A percentile compares a stretch with the other conserved stretches of the same genome.
Evolutionary conservation across 1,284 basidiomycete species (phyloP).

Genomic region (Trichosporon sp.): DNA sequence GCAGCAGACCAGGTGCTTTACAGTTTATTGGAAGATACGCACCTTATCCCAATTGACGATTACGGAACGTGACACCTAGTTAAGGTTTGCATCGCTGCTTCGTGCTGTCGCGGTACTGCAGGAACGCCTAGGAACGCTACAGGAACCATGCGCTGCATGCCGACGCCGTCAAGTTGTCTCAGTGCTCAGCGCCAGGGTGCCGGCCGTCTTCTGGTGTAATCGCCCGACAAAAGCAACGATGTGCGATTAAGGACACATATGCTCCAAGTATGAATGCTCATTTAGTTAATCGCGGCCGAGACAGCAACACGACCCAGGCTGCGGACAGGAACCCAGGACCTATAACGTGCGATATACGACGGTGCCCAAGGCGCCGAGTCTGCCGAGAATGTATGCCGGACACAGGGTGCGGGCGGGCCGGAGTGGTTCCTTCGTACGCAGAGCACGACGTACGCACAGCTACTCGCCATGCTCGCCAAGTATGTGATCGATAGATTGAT

Average conservation of each 20-base stretch:
- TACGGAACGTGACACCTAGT: constrained; percentile 2
- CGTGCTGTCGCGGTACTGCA: too few species aligned
- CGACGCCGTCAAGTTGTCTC: too few species aligned
- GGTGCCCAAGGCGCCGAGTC: neutral
- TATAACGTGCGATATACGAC: neutral
- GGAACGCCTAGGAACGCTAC: neutral
- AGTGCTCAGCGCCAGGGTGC: neutral
- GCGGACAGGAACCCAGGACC: neutral
- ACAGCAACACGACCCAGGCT: too few species aligned
- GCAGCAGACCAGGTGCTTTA: neutral
- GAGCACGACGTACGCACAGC: neutral
- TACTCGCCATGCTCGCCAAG: too few species aligned
- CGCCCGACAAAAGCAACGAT: neutral
- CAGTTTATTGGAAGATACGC: constrained; percentile 1
- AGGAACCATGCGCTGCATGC: neutral
- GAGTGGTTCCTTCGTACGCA: too few species aligned
- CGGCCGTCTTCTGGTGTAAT: neutral
- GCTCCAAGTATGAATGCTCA: neutral
- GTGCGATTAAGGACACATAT: neutral
- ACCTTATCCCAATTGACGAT: neutral
- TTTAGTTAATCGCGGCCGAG: neutral
- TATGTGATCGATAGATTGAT: too few species aligned
- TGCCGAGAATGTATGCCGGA: neutral
- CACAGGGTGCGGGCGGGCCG: too few species aligned
- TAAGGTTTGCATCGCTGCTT: constrained; percentile 2